These are phyloP conservation scores for Emydomyces testavorans DNA, from an alignment of 2,329 filamentous ascomycete species.

Conservation along the genomic window DNA sequence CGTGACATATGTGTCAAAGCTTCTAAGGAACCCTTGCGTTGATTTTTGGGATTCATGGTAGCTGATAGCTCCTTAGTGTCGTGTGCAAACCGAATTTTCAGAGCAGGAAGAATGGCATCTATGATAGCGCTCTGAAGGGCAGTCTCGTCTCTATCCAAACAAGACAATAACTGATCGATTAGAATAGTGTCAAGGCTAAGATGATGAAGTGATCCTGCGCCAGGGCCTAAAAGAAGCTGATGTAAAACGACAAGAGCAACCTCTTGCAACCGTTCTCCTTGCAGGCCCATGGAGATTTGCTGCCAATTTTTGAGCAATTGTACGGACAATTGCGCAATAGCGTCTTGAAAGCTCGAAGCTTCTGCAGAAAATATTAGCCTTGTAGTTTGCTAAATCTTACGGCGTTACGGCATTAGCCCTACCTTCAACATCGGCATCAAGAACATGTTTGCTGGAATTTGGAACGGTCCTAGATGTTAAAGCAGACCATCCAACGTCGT, in stretches of 20 bases:
- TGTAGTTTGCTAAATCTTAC: not conserved
- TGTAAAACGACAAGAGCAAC: constrained; percentile 56
- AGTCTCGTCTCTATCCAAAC: constrained; percentile 51
- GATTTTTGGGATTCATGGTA: constrained; percentile 25
- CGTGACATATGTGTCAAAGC: constrained; percentile 33
- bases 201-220: constrained; percentile 29
- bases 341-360: constrained; percentile 19
- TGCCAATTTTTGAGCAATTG: constrained; percentile 9
- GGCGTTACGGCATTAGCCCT: not conserved
- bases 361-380: constrained; percentile 14
- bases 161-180: constrained; percentile 54
- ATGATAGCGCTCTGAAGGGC: constrained; percentile 67
- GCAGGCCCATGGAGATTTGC: constrained; percentile 25
- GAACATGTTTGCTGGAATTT: constrained; percentile 35
- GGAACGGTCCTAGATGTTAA: constrained; percentile 52
- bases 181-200: constrained; percentile 57
- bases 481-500: constrained; percentile 57
- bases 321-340: constrained; percentile 14
- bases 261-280: constrained; percentile 57
- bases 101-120: constrained; percentile 61
- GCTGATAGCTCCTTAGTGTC: constrained; percentile 25
- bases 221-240: constrained; percentile 32
- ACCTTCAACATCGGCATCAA: constrained; percentile 47
- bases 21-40: constrained; percentile 32
- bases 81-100: constrained; percentile 49